Evolutionary conservation across 202 grass and related monocot species (phyloP), one percentile per base, ranked within the genome.

Genomic region (Zizania palustris): DNA sequence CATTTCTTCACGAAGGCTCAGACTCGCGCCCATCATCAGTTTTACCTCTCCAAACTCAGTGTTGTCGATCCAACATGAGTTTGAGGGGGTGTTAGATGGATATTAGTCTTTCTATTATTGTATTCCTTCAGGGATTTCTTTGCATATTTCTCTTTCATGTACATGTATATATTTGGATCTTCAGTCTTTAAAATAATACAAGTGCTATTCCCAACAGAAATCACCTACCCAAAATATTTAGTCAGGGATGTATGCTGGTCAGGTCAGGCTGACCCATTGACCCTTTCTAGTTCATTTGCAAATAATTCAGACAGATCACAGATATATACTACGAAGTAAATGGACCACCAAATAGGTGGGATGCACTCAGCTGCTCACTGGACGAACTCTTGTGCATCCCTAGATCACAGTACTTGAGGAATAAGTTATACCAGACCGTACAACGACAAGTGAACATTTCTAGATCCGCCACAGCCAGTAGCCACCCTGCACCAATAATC

Each of bases 391-490:
- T 12, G 44, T 45, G 50, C 18, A 54, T 54, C 50, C 46, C 50
- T 54, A 54, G 50, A 54, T 6, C 16, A 54, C 18, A 40, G 45
- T 53, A 41, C 46, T 40, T 65, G 11, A 76, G 38, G 45, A 64
- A 76, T 76, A 63, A 37, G 5, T 21, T 34, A 39, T 49, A 75
- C 21, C 58, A 63, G 73, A 63, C 34, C 58, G 15, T 76, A 51
- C 28, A 28, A 28, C 28, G 0, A 28, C 18, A 65, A 45, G 45
- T 53, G 18, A 65, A 46, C 3, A 0, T 54, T 77, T 41, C 45
- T 65, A 77, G 13, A 50, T 50, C 45, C 67, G 51, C 7, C 44
- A 51, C 2, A 11, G 28, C 44, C 7, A 37, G 9, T 3, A 51
- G 3, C n/a, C 12, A 65, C 18, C 45, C 19, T 65, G n/a, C 39